A percentile compares a stretch with the other conserved stretches of the same genome.
These are phyloP conservation scores for Tripterygium wilfordii DNA, from an alignment of 177 flowering plant species.

Conservation along the genomic window DNA sequence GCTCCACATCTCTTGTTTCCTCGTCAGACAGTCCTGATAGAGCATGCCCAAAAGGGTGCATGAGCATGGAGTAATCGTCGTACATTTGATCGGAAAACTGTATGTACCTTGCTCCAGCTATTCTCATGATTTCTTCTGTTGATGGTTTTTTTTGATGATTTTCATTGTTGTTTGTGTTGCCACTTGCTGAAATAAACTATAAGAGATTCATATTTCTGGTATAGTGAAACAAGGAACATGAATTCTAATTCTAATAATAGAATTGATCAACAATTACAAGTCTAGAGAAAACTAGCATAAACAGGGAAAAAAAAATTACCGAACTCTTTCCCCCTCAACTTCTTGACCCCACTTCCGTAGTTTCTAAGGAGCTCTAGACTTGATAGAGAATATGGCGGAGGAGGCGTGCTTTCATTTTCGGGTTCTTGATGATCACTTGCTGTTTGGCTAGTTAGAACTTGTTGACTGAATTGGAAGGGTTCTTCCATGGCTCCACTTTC, in stretches of 20 bases:
- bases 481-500: too few species aligned
- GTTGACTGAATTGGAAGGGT: too few species aligned
- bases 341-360: conserved; percentile 17
- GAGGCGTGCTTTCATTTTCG: conserved; percentile 1
- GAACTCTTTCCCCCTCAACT: conserved; percentile 6
- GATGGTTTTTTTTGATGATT: conserved; percentile 19
- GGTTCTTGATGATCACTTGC: not conserved
- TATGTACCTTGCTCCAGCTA: conserved; percentile 32
- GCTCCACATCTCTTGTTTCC: conserved; percentile 42
- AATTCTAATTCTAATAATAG: too few species aligned
- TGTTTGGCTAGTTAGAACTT: too few species aligned
- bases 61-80: conserved; percentile 16
- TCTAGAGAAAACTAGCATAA: too few species aligned
- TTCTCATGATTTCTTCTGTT: conserved; percentile 28
- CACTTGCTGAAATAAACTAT: too few species aligned
- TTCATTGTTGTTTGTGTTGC: too few species aligned
- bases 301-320: too few species aligned
- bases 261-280: too few species aligned
- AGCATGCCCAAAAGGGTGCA: conserved; percentile 29
- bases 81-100: conserved; percentile 17
- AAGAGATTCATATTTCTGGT: too few species aligned
- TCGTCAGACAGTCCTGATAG: conserved; percentile 35
- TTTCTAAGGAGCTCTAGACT: conserved; percentile 23
- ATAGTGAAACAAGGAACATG: too few species aligned
- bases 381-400: conserved; percentile 1